A percentile compares a stretch with the other conserved stretches of the same genome.
These are phyloP conservation scores for Diaporthe aspalathi DNA, from an alignment of 2,329 filamentous ascomycete genomes.

Conservation along the genomic window DNA sequence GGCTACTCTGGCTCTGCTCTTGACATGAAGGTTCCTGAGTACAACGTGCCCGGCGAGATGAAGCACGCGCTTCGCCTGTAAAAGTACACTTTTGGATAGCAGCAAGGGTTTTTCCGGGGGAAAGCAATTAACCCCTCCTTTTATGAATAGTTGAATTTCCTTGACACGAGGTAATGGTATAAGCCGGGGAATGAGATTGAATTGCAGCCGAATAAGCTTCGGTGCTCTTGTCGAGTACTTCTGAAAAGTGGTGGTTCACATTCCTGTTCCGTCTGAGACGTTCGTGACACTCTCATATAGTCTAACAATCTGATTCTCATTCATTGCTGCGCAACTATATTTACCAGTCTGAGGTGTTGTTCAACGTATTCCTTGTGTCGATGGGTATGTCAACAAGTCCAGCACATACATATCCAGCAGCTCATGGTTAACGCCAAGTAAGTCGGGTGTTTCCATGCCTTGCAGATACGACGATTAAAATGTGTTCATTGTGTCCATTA, in stretches of 20 bases:
- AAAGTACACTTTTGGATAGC: slow-evolving; percentile 22
- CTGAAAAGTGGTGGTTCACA: slow-evolving; percentile 4
- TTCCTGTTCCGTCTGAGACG: slow-evolving; percentile 8
- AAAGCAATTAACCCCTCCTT: neutral
- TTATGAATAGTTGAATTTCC: slow-evolving; percentile 5
- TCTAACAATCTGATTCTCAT: slow-evolving; percentile 23
- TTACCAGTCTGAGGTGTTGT: neutral
- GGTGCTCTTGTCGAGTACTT: slow-evolving; percentile 3
- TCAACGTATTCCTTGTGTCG: no score
- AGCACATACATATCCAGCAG: no score
- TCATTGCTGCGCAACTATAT: neutral
- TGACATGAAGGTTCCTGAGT: slow-evolving; percentile 80
- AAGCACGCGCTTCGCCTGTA: slow-evolving; percentile 55
- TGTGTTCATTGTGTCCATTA: no score
- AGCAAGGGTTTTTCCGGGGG: neutral
- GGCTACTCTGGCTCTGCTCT: slow-evolving; percentile 78
- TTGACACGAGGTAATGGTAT: slow-evolving; percentile 25
- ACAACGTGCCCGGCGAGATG: slow-evolving; percentile 66
- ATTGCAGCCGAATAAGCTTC: neutral
- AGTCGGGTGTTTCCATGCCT: no score
- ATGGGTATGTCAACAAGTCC: no score
- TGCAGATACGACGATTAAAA: no score
- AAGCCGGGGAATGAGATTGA: slow-evolving; percentile 15
- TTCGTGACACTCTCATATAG: neutral
- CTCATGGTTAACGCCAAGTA: no score